These are phyloP conservation scores for Papiliotrema fonsecae DNA, from an alignment of 1,284 basidiomycete species.

Conservation along the genomic window DNA sequence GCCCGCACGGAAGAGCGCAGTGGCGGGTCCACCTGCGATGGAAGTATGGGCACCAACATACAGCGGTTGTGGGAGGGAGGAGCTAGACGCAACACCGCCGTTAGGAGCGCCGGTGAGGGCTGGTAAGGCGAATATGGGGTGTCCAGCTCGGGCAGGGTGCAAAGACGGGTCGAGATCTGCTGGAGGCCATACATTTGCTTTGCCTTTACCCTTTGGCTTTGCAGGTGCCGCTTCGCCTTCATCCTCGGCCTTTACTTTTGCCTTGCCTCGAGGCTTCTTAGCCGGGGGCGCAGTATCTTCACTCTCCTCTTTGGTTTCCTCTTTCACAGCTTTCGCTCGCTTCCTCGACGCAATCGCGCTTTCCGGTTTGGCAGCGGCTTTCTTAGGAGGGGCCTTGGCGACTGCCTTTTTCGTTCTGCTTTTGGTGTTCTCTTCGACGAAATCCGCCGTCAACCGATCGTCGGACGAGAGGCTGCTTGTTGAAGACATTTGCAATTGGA, in stretches of 20 bases:
- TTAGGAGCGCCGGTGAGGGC: conserved; percentile 10
- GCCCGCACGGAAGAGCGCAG: conserved; percentile 65
- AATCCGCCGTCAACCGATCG: no score
- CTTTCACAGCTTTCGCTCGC: no score
- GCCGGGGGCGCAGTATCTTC: conserved; percentile 38
- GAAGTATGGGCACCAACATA: conserved; percentile 74
- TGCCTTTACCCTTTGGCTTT: conserved; percentile 11
- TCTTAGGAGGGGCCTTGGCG: background rate
- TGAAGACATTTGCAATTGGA: no score
- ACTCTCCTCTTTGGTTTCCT: background rate
- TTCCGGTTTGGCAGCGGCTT: background rate
- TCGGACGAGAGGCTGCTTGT: background rate
- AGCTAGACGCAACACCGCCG: conserved; percentile 19
- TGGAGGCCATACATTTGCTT: conserved; percentile 32
- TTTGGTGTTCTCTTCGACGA: background rate
- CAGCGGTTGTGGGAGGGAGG: conserved; percentile 16
- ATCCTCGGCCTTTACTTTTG: conserved; percentile 2
- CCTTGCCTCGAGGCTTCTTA: conserved; percentile 56
- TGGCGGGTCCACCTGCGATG: conserved; percentile 71
- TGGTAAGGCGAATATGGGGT: conserved; percentile 25
- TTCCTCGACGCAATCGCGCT: no score
- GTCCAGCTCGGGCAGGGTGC: conserved; percentile 31
- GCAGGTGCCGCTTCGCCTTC: background rate
- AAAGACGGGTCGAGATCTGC: conserved; percentile 31
- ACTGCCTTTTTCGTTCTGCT: background rate